Conservation (phyloP, 495 filamentous ascomycete genomes). For the Daldinia vernicosa region DNA sequence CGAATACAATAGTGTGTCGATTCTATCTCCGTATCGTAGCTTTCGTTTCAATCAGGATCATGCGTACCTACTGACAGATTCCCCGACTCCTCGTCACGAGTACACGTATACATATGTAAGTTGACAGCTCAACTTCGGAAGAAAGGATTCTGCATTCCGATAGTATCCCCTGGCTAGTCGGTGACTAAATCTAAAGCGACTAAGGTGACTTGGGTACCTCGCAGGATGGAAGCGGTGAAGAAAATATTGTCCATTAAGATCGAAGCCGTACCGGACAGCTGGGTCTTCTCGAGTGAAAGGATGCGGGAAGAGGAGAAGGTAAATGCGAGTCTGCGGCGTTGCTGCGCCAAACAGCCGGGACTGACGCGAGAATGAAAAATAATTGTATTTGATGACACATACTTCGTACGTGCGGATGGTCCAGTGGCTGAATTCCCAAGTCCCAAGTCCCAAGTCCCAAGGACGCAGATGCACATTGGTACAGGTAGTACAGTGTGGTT, state of each 20-base stretch:
- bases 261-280: constrained; percentile 33
- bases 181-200: constrained; percentile 29
- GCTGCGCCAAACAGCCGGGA: constrained; percentile 43
- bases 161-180: constrained; percentile 17
- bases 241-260: constrained; percentile 28
- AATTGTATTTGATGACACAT: constrained; percentile 35
- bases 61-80: constrained; percentile 11
- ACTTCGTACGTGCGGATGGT: constrained; percentile 20
- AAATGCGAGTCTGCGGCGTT: constrained; percentile 43
- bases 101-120: neutral
- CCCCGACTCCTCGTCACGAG: neutral
- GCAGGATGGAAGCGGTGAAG: constrained; percentile 34
- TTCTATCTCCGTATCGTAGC: constrained; percentile 23
- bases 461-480: constrained; percentile 22
- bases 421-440: constrained; percentile 36
- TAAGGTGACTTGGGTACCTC: constrained; percentile 11
- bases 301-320: constrained; percentile 27
- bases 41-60: constrained; percentile 13
- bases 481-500: constrained; percentile 41
- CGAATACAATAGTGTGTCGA: constrained; percentile 16
- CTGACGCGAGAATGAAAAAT: constrained; percentile 38
- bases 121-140: constrained; percentile 8
- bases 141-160: constrained; percentile 23
- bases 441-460: constrained; percentile 28
- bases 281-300: constrained; percentile 29